Evolutionary conservation across 352 stramenopile species (phyloP).

Genomic region (Phytopythium oedochilum): DNA sequence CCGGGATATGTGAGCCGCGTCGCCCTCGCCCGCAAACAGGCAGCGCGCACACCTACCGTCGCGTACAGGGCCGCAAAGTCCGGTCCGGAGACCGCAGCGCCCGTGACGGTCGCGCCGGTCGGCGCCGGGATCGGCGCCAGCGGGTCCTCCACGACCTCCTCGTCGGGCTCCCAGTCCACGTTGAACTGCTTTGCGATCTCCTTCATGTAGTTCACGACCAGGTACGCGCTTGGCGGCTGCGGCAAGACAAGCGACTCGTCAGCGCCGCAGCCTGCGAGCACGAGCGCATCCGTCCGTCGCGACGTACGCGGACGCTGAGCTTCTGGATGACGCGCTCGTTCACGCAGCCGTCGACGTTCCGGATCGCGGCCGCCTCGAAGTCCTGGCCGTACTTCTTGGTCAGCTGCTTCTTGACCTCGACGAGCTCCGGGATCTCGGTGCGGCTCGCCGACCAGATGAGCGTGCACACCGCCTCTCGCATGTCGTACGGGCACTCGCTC

Average conservation of each 20-base stretch:
- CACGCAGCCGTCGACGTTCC: conserved; percentile 87
- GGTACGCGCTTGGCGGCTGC: conserved; percentile 89
- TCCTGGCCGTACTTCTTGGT: conserved; percentile 90
- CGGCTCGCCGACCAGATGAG: conserved; percentile 91
- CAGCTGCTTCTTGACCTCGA: conserved; percentile 87
- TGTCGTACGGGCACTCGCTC: conserved; percentile 91
- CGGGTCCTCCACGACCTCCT: conserved; percentile 67
- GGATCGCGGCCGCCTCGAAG: conserved; percentile 73
- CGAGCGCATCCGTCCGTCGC: no score
- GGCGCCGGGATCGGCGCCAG: conserved; percentile 88
- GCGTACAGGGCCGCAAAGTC: conserved; percentile 72
- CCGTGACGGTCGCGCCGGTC: conserved; percentile 77
- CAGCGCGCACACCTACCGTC: conserved; percentile 29
- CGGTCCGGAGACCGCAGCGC: conserved; percentile 79
- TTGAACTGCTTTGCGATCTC: conserved; percentile 94
- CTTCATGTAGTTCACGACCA: conserved; percentile 96
- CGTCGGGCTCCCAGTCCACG: conserved; percentile 91
- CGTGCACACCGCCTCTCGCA: conserved; percentile 90
- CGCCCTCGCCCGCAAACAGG: background rate
- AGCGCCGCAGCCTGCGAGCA: no score
- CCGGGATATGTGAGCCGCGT: no score
- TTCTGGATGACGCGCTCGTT: conserved; percentile 93
- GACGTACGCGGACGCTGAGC: conserved; percentile 82
- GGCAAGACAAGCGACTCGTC: background rate
- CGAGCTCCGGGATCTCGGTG: conserved; percentile 92